These are phyloP conservation scores for grape (Vitis vinifera) DNA, from an alignment of 164 flowering plant species.

Conservation along the genomic window DNA sequence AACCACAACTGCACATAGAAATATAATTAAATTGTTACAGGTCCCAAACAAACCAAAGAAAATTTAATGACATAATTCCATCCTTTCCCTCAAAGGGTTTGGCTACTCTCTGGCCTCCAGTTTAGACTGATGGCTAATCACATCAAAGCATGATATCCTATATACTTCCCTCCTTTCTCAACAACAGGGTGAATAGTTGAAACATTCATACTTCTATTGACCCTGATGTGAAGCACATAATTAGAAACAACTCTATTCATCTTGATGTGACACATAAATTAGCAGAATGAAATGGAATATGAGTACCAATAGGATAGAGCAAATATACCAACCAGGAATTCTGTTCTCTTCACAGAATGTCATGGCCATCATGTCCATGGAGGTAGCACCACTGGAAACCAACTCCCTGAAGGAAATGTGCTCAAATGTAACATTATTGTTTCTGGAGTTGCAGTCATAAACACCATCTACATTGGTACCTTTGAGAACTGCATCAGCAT, in stretches of 20 bases:
- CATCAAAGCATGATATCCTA: background rate
- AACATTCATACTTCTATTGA: background rate
- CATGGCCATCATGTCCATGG: slow-evolving; percentile 82
- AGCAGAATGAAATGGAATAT: background rate
- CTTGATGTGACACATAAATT: no score
- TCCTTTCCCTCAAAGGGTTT: background rate
- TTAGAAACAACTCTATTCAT: no score
- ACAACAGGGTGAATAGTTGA: background rate
- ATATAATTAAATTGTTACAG: background rate
- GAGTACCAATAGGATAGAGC: background rate
- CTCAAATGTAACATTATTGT: slow-evolving; percentile 53
- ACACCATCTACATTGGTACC: slow-evolving; percentile 77
- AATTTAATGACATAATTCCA: no score
- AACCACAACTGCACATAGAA: slow-evolving; percentile 56
- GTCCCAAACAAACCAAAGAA: background rate
- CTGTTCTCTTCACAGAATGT: slow-evolving; percentile 79
- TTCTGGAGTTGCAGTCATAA: slow-evolving; percentile 67
- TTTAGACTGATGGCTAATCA: background rate
- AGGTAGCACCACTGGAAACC: slow-evolving; percentile 56
- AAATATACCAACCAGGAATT: slow-evolving; percentile 68
- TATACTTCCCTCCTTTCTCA: background rate
- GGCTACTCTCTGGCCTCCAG: background rate
- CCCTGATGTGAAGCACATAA: no score
- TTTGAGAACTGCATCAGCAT: slow-evolving; percentile 85
- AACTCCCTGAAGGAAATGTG: slow-evolving; percentile 79